Percentiles rank a stretch among this genome's conserved stretches.
These are phyloP conservation scores for Lonicera japonica DNA, from an alignment of 129 eudicot species.

Conservation along the genomic window DNA sequence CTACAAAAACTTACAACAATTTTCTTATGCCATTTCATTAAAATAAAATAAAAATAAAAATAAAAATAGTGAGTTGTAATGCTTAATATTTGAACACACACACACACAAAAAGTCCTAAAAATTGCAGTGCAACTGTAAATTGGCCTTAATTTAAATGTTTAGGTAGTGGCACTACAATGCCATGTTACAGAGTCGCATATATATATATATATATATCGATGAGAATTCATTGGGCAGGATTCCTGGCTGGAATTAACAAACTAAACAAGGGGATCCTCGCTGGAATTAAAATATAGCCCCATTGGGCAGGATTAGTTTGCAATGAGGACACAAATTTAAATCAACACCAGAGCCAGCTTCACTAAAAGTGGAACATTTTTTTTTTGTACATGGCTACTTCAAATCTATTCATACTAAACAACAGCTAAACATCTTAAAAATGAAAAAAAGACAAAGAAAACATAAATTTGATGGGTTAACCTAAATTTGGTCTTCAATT, in stretches of 20 bases:
- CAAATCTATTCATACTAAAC: slow-evolving; percentile 23
- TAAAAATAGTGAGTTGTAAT: no score
- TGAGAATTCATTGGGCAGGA: slow-evolving; percentile 53
- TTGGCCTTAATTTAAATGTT: no score
- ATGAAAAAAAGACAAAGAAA: slow-evolving; percentile 20
- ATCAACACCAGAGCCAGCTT: slow-evolving; percentile 6
- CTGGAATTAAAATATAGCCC: slow-evolving; percentile 10
- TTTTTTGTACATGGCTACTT: slow-evolving; percentile 47
- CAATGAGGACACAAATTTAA: slow-evolving; percentile 6
- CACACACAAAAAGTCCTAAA: no score
- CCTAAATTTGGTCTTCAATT: slow-evolving; percentile 9
- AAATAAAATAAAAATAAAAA: no score
- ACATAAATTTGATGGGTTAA: slow-evolving; percentile 21
- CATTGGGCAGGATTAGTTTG: background rate
- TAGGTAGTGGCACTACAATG: background rate
- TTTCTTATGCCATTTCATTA: no score
- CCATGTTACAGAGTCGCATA: slow-evolving; percentile 7
- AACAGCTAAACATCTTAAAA: slow-evolving; percentile 25
- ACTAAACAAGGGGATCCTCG: slow-evolving; percentile 7
- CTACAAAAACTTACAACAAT: no score
- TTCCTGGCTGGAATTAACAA: slow-evolving; percentile 49
- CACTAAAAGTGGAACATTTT: slow-evolving; percentile 27
- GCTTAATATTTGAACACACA: no score
- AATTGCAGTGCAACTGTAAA: no score
- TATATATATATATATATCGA: no score